A percentile compares a stretch with the other conserved stretches of the same genome.
Evolutionary conservation across 352 stramenopile species (phyloP).

Genomic region (Globisporangium spiculum): DNA sequence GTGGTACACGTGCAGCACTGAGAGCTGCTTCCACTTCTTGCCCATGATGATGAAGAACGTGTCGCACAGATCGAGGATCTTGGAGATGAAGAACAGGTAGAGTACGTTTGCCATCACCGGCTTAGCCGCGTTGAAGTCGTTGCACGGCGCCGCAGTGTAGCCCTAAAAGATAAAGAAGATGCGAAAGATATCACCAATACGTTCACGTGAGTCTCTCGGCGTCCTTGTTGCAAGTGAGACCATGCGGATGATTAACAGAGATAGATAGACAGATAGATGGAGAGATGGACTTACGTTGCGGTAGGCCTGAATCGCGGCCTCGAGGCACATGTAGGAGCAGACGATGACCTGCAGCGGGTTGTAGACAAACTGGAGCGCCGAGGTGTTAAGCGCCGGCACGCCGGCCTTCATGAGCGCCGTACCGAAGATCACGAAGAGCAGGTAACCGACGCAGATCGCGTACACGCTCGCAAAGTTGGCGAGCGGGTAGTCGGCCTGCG

Average conservation of each 20-base stretch:
- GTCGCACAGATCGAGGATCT: constrained; percentile 92
- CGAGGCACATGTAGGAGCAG: constrained; percentile 97
- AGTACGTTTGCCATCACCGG: constrained; percentile 94
- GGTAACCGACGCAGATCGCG: constrained; percentile 57
- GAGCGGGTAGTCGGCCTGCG: constrained; percentile 56
- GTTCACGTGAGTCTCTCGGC: not conserved
- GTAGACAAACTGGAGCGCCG: constrained; percentile 93
- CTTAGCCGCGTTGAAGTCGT: constrained; percentile 86
- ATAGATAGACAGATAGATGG: not conserved
- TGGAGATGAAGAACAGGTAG: constrained; percentile 99
- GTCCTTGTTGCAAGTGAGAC: not conserved
- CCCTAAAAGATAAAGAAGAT: constrained; percentile 13
- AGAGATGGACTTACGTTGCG: constrained; percentile 50
- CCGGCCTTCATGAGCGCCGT: constrained; percentile 75
- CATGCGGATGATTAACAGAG: too few relatives aligned
- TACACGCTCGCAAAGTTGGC: constrained; percentile 55
- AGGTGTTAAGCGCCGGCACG: constrained; percentile 74
- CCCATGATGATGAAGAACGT: constrained; percentile 98
- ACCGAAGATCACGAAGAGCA: constrained; percentile 66
- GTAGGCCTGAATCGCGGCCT: constrained; percentile 93
- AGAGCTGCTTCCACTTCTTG: constrained; percentile 98
- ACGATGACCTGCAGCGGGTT: constrained; percentile 96
- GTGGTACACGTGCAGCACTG: constrained; percentile 98
- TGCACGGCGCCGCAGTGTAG: constrained; percentile 93
- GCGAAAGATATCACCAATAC: not conserved